A percentile compares a stretch with the other conserved stretches of the same genome.
Conservation (phyloP, 805 yeast genomes). For the Saccharomycopsis javanensis region DNA sequence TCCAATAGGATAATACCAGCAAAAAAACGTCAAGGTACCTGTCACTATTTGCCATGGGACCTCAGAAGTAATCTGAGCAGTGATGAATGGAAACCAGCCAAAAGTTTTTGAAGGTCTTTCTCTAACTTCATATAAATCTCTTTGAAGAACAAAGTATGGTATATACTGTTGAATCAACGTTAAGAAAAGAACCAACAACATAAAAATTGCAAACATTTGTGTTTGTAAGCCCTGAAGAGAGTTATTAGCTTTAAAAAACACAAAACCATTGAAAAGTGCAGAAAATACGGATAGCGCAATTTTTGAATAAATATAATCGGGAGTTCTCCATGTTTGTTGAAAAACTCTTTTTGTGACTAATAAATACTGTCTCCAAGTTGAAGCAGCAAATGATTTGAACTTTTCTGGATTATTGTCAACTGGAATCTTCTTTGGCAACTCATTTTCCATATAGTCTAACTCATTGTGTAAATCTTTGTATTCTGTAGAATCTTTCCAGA, state of each 20-base stretch:
- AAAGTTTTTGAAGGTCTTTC: constrained; percentile 67
- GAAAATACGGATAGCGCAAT: constrained; percentile 41
- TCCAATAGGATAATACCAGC: constrained; percentile 68
- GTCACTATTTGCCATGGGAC: constrained; percentile 51
- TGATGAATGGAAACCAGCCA: constrained; percentile 52
- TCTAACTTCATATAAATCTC: constrained; percentile 61
- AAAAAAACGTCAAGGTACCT: constrained; percentile 55
- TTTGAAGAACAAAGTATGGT: constrained; percentile 48
- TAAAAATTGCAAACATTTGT: constrained; percentile 52
- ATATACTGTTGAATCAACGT: constrained; percentile 54
- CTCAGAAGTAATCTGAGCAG: constrained; percentile 46
- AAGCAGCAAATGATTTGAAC: constrained; percentile 35
- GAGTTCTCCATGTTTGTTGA: constrained; percentile 59
- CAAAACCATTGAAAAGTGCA: constrained; percentile 56
- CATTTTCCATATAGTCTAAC: constrained; percentile 45
- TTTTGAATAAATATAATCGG: constrained; percentile 49
- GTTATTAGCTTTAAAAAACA: constrained; percentile 53
- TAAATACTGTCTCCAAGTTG: constrained; percentile 31
- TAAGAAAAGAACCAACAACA: constrained; percentile 42
- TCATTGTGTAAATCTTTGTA: constrained; percentile 42
- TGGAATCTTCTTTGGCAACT: constrained; percentile 29
- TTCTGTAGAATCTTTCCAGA: constrained; percentile 48
- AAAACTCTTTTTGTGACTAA: constrained; percentile 43
- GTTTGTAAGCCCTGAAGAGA: constrained; percentile 57
- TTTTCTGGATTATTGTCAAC: constrained; percentile 24